phyloP scores from a whole-genome alignment of 2,329 filamentous ascomycete genomes.

The Xylariomycetidae sp. region DNA sequence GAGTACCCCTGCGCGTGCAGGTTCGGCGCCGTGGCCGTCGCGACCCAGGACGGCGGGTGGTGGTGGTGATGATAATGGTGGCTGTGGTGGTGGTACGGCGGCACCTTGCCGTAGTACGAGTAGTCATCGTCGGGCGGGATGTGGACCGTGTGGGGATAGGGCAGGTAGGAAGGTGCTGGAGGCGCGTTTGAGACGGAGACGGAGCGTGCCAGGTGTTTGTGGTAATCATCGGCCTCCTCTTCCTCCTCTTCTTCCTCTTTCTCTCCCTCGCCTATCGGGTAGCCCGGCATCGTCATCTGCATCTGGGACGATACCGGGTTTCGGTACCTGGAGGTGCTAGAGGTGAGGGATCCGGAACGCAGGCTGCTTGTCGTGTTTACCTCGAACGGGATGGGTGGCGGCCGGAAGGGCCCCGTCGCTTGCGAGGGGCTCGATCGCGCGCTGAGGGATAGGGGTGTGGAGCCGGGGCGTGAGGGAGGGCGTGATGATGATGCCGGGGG shows the following conservation, averaged over 20 bases:
- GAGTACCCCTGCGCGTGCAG: conserved; percentile 35
- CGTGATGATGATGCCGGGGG: conserved; percentile 4
- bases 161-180: conserved; percentile 8
- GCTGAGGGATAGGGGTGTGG: conserved; percentile 9
- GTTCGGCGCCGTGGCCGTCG: conserved; percentile 14
- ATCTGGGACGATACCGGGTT: neutral
- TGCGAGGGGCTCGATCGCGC: conserved; percentile 23
- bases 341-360: conserved; percentile 12
- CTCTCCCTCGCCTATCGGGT: too few species aligned
- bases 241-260: too few species aligned
- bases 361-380: conserved; percentile 24
- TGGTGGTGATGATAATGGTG: conserved; percentile 6
- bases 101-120: conserved; percentile 9
- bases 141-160: conserved; percentile 19
- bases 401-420: conserved; percentile 19
- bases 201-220: neutral
- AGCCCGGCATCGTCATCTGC: neutral
- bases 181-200: neutral
- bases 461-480: conserved; percentile 16
- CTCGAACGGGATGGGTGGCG: conserved; percentile 26
- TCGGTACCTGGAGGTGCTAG: neutral
- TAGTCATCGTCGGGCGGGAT: conserved; percentile 13
- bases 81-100: conserved; percentile 1
- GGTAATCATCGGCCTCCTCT: conserved; percentile 4
- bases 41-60: conserved; percentile 18